Conservation (phyloP, 371 early-diverging fungal genomes). For the Basidiobolus heterosporus region DNA sequence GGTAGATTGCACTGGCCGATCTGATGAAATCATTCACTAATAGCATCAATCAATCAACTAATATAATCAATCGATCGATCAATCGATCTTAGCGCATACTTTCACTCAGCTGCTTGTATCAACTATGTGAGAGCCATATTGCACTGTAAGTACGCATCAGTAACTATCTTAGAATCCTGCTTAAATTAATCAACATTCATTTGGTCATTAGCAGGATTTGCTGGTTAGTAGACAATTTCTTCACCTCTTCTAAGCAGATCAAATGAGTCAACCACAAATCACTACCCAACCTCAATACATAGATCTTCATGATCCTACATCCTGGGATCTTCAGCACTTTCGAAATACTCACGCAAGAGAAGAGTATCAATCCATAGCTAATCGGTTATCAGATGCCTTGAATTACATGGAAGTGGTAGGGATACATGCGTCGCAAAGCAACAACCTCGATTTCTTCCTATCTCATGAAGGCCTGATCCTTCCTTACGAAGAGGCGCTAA, state of each 20-base stretch:
- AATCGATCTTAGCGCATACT: constrained; percentile 52
- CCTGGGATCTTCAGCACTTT: constrained; percentile 84
- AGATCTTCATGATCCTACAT: constrained; percentile 75
- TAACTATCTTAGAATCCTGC: no score
- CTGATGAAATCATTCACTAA: background rate
- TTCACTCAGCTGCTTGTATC: constrained; percentile 90
- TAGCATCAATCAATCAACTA: background rate
- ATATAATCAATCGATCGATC: no score
- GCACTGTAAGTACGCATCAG: constrained; percentile 20
- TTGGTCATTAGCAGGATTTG: no score
- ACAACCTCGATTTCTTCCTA: constrained; percentile 67
- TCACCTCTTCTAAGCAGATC: no score
- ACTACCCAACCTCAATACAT: no score
- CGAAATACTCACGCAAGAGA: constrained; percentile 53
- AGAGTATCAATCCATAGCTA: constrained; percentile 79
- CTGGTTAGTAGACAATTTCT: no score
- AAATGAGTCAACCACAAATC: no score
- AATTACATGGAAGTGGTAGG: constrained; percentile 86
- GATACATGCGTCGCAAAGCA: constrained; percentile 14
- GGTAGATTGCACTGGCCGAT: constrained; percentile 21
- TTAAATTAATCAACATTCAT: no score
- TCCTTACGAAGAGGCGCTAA: constrained; percentile 77
- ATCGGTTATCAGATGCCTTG: constrained; percentile 66
- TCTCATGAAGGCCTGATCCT: constrained; percentile 89
- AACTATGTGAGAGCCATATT: constrained; percentile 84